phyloP scores from a whole-genome alignment of 495 filamentous ascomycete species.

The Cudoniella acicularis region DNA sequence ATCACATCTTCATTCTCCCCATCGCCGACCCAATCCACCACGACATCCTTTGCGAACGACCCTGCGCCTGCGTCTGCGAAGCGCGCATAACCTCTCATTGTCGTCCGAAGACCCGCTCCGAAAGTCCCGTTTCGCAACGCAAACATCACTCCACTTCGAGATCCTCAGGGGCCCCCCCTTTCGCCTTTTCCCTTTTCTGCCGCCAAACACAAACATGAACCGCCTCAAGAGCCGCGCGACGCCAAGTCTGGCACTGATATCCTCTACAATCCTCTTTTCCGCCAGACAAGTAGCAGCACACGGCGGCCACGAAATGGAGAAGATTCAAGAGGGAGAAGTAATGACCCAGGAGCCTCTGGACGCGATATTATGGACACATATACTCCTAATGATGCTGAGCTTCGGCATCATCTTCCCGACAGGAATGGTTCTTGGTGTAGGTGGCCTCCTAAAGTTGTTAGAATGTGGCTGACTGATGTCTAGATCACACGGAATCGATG shows the following conservation, averaged over 20 bases:
- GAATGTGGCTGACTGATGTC: conserved; percentile 2
- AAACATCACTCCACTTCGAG: neutral
- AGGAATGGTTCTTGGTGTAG: conserved; percentile 92
- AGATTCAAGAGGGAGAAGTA: conserved; percentile 70
- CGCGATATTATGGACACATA: conserved; percentile 77
- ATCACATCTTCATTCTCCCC: neutral
- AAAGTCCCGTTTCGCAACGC: neutral
- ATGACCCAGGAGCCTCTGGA: conserved; percentile 75
- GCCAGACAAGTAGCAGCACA: conserved; percentile 13
- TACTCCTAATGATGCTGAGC: conserved; percentile 78
- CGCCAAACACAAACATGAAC: conserved; percentile 13
- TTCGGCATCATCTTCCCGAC: conserved; percentile 91
- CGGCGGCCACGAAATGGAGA: conserved; percentile 64
- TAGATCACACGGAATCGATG: conserved; percentile 86
- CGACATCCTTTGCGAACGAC: neutral
- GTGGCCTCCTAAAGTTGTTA: conserved; percentile 23
- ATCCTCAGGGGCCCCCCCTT: neutral
- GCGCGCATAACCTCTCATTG: neutral
- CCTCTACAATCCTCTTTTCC: conserved; percentile 4
- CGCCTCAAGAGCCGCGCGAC: conserved; percentile 6
- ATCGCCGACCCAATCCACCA: neutral
- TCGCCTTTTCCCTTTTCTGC: neutral
- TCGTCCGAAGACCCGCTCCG: neutral
- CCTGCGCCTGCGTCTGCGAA: neutral
- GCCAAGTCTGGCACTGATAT: conserved; percentile 1